Percentiles rank a stretch among this genome's conserved stretches.
Conservation (phyloP, 208 protist genomes). For the Acanthamoeba quina region DNA sequence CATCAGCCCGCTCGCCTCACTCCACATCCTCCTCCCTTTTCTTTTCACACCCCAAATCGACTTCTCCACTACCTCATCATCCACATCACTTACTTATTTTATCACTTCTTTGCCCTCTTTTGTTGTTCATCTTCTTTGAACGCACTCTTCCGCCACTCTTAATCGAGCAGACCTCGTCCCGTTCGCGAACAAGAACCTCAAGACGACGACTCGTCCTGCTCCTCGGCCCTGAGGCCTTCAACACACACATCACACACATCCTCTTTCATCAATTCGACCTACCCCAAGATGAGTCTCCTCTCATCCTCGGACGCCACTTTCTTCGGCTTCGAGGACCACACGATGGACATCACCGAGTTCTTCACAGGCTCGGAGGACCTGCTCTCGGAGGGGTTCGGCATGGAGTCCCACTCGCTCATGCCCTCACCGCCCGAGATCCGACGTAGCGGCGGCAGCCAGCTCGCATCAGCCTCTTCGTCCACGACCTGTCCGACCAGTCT, state of each 20-base stretch:
- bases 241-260: background rate
- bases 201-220: too few relatives aligned
- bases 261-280: background rate
- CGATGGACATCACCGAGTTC: conserved; percentile 43
- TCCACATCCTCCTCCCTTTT: too few relatives aligned
- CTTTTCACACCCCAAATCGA: too few relatives aligned
- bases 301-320: background rate
- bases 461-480: background rate
- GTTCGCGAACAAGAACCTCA: too few relatives aligned
- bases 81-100: too few relatives aligned
- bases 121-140: too few relatives aligned
- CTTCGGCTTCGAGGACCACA: conserved; percentile 12
- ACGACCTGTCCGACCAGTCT: background rate
- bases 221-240: too few relatives aligned
- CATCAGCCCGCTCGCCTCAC: too few relatives aligned
- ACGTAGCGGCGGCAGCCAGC: background rate
- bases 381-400: background rate
- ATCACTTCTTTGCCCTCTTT: too few relatives aligned
- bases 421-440: background rate
- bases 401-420: background rate
- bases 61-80: too few relatives aligned
- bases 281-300: conserved; percentile 3
- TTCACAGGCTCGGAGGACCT: background rate
- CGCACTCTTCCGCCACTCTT: too few relatives aligned
- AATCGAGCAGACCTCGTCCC: too few relatives aligned